Percentiles rank a stretch among this genome's conserved stretches.
Conservation (phyloP, 768 basidiomycete genomes). For the Boletus sp. region DNA sequence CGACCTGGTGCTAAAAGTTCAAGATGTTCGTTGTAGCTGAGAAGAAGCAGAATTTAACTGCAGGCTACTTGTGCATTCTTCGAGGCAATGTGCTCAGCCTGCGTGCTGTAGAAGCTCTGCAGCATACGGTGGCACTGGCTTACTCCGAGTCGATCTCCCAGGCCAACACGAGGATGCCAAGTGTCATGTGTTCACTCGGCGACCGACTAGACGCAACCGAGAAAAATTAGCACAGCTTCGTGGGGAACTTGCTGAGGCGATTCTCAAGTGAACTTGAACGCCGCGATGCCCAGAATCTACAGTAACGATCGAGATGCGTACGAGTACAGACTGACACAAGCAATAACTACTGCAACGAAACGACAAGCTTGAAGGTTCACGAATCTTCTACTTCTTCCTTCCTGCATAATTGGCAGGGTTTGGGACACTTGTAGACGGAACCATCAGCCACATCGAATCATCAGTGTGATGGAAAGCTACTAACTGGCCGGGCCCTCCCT, state of each 20-base stretch:
- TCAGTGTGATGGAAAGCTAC: neutral
- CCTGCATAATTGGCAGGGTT: neutral
- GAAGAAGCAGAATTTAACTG: no score
- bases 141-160: no score
- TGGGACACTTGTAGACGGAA: neutral
- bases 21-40: neutral
- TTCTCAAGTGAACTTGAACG: neutral
- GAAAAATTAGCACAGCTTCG: slow-evolving; percentile 2
- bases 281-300: no score
- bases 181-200: neutral
- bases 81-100: no score
- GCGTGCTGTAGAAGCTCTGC: no score
- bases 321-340: neutral
- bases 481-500: neutral
- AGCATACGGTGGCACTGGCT: no score
- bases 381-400: neutral
- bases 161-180: no score
- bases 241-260: neutral
- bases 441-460: neutral
- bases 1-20: neutral
- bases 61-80: neutral
- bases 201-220: neutral
- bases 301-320: neutral
- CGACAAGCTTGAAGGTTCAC: neutral
- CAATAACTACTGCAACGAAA: neutral